Evolutionary conservation across 495 filamentous ascomycete species (phyloP).

Genomic region (Hypoxylon subgilvum): DNA sequence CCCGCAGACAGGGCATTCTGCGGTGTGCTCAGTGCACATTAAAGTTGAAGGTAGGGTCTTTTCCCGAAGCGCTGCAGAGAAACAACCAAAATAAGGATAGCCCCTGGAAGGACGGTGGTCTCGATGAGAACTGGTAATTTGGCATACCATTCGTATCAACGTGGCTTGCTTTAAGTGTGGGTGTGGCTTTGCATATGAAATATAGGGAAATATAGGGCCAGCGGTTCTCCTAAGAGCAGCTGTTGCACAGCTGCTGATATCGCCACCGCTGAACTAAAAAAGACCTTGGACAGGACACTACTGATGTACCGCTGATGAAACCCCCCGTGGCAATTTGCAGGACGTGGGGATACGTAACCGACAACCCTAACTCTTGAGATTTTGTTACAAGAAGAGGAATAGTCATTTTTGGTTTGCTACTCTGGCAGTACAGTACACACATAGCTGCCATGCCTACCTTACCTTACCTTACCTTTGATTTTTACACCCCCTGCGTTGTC

Average conservation of each 20-base stretch:
- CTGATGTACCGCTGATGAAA: constrained; percentile 33
- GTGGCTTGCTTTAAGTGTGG: constrained; percentile 28
- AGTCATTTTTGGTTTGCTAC: constrained; percentile 39
- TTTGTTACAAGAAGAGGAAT: constrained; percentile 29
- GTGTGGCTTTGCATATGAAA: constrained; percentile 37
- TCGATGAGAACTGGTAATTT: constrained; percentile 35
- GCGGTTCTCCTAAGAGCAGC: constrained; percentile 12
- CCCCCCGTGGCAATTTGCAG: constrained; percentile 43
- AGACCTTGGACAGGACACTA: constrained; percentile 30
- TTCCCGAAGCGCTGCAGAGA: constrained; percentile 28
- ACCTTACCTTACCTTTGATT: constrained; percentile 32
- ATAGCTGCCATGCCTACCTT: constrained; percentile 33
- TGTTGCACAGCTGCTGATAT: constrained; percentile 29
- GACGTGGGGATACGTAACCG: constrained; percentile 43
- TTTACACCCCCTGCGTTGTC: constrained; percentile 34
- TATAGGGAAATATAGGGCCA: constrained; percentile 29
- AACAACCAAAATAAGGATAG: constrained; percentile 21
- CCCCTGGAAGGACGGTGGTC: constrained; percentile 33
- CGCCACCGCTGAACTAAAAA: constrained; percentile 34
- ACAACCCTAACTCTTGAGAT: constrained; percentile 16
- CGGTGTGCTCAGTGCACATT: constrained; percentile 58
- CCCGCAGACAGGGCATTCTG: constrained; percentile 59
- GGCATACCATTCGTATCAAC: constrained; percentile 38
- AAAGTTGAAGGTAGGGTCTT: constrained; percentile 41
- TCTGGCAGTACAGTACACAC: constrained; percentile 24